phyloP scores from a whole-genome alignment of 306 rosid species.

The Sesbania bispinosa region DNA sequence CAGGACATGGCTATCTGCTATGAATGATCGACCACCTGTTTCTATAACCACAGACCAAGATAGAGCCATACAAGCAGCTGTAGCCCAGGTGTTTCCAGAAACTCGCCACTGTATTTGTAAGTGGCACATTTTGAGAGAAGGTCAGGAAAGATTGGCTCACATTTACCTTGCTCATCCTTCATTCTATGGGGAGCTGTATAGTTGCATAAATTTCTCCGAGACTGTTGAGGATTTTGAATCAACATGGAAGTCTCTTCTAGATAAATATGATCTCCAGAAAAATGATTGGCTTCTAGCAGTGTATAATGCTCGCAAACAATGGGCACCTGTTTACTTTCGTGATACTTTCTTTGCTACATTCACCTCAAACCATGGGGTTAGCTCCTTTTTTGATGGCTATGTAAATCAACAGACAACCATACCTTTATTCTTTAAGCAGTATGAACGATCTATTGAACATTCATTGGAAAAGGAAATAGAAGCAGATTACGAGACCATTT shows the following conservation, averaged over 20 bases:
- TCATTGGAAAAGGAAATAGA: conserved; percentile 70
- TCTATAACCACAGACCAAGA: conserved; percentile 85
- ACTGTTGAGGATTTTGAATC: conserved; percentile 62
- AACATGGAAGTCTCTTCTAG: conserved; percentile 58
- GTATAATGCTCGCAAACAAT: conserved; percentile 71
- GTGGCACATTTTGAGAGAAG: conserved; percentile 90
- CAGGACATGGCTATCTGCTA: conserved; percentile 72
- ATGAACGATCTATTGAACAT: conserved; percentile 62
- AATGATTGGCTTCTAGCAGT: conserved; percentile 85
- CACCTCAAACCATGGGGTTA: conserved; percentile 50
- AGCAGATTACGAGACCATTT: conserved; percentile 64
- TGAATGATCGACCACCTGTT: conserved; percentile 62
- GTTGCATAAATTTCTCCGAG: conserved; percentile 68
- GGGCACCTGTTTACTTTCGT: conserved; percentile 85
- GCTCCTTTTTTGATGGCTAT: conserved; percentile 68
- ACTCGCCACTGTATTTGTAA: conserved; percentile 76
- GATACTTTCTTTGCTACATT: conserved; percentile 69
- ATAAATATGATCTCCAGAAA: conserved; percentile 50
- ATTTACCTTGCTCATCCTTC: conserved; percentile 69
- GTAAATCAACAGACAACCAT: conserved; percentile 72
- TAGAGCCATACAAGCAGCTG: conserved; percentile 67
- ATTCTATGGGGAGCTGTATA: conserved; percentile 63
- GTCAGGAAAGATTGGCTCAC: conserved; percentile 77
- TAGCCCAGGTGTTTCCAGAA: conserved; percentile 56
- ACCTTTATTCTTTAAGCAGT: conserved; percentile 67